A percentile compares a stretch with the other conserved stretches of the same genome.
phyloP scores from a whole-genome alignment of 495 filamentous ascomycete genomes.

The Lepidopterella palustris region DNA sequence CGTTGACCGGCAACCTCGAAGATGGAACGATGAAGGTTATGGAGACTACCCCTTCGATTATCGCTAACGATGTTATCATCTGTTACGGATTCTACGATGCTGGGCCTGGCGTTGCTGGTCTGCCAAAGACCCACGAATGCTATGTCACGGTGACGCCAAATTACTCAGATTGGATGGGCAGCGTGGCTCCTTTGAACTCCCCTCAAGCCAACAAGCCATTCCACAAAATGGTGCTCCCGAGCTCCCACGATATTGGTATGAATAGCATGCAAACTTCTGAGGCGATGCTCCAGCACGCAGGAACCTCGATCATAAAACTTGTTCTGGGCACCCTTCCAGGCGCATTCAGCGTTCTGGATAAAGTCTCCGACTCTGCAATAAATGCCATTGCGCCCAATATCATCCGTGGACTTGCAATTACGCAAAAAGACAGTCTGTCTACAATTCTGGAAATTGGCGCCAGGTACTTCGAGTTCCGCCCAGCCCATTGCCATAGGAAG shows the following conservation, averaged over 20 bases:
- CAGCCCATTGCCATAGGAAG: conserved; percentile 42
- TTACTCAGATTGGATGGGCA: conserved; percentile 43
- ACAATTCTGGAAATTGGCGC: conserved; percentile 46
- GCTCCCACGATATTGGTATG: conserved; percentile 49
- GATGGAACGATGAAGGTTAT: conserved; percentile 45
- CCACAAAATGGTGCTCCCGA: conserved; percentile 42
- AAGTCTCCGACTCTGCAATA: conserved; percentile 18
- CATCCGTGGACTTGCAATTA: conserved; percentile 47
- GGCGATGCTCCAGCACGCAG: conserved; percentile 37
- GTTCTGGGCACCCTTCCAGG: conserved; percentile 29
- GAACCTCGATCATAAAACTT: conserved; percentile 38
- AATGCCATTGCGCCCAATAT: conserved; percentile 42
- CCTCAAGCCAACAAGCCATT: conserved; percentile 41
- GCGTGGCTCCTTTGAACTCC: conserved; percentile 41
- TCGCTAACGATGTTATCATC: conserved; percentile 39
- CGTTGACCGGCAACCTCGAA: conserved; percentile 42
- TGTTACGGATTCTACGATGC: conserved; percentile 49
- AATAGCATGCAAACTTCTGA: conserved; percentile 46
- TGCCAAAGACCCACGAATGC: conserved; percentile 47
- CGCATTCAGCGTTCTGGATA: conserved; percentile 14
- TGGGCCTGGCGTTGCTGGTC: conserved; percentile 39
- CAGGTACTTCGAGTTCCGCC: conserved; percentile 52
- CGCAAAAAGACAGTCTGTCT: conserved; percentile 46
- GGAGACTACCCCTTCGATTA: conserved; percentile 39
- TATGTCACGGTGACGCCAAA: conserved; percentile 46